These are phyloP conservation scores for Calocera viscosa DNA, from an alignment of 768 basidiomycete species.

Conservation along the genomic window DNA sequence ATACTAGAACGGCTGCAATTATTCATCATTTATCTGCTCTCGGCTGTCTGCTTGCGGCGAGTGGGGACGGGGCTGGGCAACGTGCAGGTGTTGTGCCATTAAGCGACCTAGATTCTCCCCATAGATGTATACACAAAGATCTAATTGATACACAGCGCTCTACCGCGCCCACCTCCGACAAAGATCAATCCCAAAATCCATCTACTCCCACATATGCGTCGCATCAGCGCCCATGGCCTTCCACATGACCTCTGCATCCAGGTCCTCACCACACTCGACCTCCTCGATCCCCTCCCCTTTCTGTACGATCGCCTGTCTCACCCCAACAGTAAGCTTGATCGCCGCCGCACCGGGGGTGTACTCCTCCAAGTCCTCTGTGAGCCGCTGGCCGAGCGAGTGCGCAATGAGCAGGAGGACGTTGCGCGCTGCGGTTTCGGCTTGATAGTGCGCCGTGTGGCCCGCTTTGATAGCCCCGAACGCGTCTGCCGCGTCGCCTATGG, in stretches of 20 bases:
- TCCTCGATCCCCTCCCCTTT: neutral
- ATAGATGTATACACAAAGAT: no score
- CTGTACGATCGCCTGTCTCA: neutral
- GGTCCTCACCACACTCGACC: neutral
- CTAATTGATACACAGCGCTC: no score
- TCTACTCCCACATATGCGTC: neutral
- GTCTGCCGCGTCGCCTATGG: constrained; percentile 50
- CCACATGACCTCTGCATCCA: neutral
- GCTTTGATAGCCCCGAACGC: constrained; percentile 47
- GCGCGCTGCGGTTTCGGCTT: constrained; percentile 41
- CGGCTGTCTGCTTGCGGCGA: no score
- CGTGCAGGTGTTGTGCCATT: no score
- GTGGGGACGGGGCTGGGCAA: no score
- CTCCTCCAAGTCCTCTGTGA: neutral
- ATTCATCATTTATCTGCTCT: no score
- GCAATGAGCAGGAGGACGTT: constrained; percentile 40
- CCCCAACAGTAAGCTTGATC: neutral
- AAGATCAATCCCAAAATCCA: no score
- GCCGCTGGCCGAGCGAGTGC: neutral
- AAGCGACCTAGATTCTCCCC: no score
- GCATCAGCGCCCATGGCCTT: neutral
- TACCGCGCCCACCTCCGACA: no score
- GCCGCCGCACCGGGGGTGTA: neutral
- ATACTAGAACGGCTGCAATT: no score
- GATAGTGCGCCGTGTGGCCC: constrained; percentile 23